Percentiles rank a stretch among this genome's conserved stretches.
These are phyloP conservation scores for Backusella macrospora DNA, from an alignment of 192 early-diverging fungal species.

Conservation along the genomic window DNA sequence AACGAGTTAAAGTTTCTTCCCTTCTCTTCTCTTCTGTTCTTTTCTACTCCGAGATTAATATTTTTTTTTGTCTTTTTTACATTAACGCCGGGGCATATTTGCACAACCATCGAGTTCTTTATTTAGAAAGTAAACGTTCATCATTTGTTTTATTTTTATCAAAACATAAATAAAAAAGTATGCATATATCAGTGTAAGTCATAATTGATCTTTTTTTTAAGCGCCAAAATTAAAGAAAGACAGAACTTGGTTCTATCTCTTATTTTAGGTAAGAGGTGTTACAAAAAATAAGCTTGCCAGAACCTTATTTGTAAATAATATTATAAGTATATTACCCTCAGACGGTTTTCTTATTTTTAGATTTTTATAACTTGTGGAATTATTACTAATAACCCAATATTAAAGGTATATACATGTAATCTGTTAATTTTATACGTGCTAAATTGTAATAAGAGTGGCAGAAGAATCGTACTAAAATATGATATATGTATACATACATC, in stretches of 20 bases:
- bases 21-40: neutral
- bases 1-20: neutral
- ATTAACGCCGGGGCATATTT: neutral
- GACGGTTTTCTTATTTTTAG: neutral
- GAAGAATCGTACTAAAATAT: no score
- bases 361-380: no score
- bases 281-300: neutral
- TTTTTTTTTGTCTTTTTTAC: no score
- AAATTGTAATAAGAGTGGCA: no score
- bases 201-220: neutral
- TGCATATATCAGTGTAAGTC: no score
- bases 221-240: neutral
- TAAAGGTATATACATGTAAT: no score
- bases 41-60: constrained; percentile 6
- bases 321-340: neutral
- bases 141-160: neutral
- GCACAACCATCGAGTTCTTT: neutral
- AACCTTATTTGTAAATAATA: neutral
- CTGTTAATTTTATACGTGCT: no score
- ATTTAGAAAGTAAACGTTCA: neutral
- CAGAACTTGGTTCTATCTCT: neutral
- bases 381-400: no score
- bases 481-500: no score
- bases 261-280: neutral
- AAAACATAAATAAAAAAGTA: neutral